phyloP scores from a whole-genome alignment of 2,329 filamentous ascomycete genomes.

The Fusarium aywerte region DNA sequence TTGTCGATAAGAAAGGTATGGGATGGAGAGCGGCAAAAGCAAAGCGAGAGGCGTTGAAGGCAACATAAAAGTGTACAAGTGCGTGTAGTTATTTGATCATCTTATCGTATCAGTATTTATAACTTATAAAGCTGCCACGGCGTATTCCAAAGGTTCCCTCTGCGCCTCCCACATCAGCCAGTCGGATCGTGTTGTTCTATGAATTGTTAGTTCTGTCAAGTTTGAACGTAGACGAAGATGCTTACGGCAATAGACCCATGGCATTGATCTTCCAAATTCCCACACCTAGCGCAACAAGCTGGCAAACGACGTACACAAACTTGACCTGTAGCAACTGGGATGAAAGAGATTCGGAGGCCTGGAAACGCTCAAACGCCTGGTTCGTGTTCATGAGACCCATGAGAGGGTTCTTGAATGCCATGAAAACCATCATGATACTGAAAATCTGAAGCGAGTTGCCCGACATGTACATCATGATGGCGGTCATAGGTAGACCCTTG shows the following conservation, averaged over 20 bases:
- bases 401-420: constrained; percentile 97
- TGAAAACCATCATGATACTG: constrained; percentile 99
- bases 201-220: constrained; percentile 13
- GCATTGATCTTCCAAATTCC: constrained; percentile 97
- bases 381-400: constrained; percentile 85
- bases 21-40: constrained; percentile 63
- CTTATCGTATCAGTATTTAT: constrained; percentile 11
- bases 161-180: constrained; percentile 96
- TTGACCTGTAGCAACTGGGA: constrained; percentile 83
- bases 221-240: constrained; percentile 39
- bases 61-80: neutral
- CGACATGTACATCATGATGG: constrained; percentile 99
- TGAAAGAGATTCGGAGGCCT: constrained; percentile 77
- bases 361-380: constrained; percentile 89
- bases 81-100: constrained; percentile 10
- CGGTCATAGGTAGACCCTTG: constrained; percentile 97
- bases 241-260: constrained; percentile 93
- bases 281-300: constrained; percentile 82
- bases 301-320: constrained; percentile 86
- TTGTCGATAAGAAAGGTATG: constrained; percentile 61
- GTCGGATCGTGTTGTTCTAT: constrained; percentile 91
- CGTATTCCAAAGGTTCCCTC: constrained; percentile 73
- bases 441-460: constrained; percentile 98
- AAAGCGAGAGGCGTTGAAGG: constrained; percentile 49
- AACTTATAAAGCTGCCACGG: constrained; percentile 69